These are phyloP conservation scores for Peterozyma toletana DNA, from an alignment of 805 yeast species.

Conservation along the genomic window DNA sequence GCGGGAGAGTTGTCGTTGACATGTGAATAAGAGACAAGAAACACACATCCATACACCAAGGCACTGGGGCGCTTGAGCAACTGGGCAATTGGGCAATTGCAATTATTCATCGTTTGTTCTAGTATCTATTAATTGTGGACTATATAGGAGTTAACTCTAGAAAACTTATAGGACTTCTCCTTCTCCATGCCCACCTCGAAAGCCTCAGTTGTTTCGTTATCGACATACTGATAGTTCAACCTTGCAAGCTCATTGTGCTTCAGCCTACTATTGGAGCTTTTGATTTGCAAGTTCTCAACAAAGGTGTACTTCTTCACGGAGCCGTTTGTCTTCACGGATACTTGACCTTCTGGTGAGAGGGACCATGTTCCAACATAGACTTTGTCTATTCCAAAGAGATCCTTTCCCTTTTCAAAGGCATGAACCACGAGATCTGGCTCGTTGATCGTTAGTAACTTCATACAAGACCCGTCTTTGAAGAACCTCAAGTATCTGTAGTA, in stretches of 20 bases:
- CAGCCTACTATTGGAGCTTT: slow-evolving; percentile 46
- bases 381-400: slow-evolving; percentile 23
- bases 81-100: too few relatives aligned
- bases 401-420: slow-evolving; percentile 28
- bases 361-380: slow-evolving; percentile 52
- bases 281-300: slow-evolving; percentile 54
- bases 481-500: slow-evolving; percentile 84
- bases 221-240: slow-evolving; percentile 53
- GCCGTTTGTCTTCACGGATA: slow-evolving; percentile 49
- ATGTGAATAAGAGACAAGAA: too few relatives aligned
- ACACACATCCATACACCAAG: too few relatives aligned
- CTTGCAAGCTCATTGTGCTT: slow-evolving; percentile 69
- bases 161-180: slow-evolving; percentile 76
- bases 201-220: slow-evolving; percentile 46
- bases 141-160: slow-evolving; percentile 44
- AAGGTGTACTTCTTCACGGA: slow-evolving; percentile 55
- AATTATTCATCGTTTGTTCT: too few relatives aligned
- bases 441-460: slow-evolving; percentile 60
- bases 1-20: too few relatives aligned
- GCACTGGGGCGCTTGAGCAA: too few relatives aligned
- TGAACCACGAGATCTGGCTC: slow-evolving; percentile 70
- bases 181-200: slow-evolving; percentile 53
- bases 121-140: background rate
- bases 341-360: slow-evolving; percentile 42
- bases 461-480: slow-evolving; percentile 68